Base-by-base conservation (phyloP, 495 filamentous ascomycete genomes). In the Evansstolkia leycettana region DNA sequence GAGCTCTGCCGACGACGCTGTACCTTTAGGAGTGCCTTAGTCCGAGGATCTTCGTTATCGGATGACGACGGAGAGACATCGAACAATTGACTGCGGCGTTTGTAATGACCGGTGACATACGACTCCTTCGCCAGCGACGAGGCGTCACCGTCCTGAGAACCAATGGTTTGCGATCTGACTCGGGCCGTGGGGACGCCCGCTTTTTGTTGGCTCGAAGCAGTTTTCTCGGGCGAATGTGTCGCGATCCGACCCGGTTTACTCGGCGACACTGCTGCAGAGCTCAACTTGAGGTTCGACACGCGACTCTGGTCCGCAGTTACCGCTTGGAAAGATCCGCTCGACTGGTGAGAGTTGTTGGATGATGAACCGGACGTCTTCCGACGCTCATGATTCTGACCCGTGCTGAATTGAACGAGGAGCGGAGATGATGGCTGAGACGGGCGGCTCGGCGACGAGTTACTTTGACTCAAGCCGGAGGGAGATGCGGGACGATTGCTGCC, bases 11-110 rank as follows among this genome's bases (percentile, higher is more conserved):
- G 76, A 17, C 87, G 80, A 20, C 88, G 70, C 49, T 96, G 90
- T 10, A 96, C 87, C 37, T 92, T 83, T n/a, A 95, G 69, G 13
- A 96, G 67, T 20, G 87, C 88, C 51, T 85, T 93, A 2, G 84
- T 78, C 45, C 89, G 80, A 11, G 88, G 78, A 24, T 92, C 88
- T 52, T 98, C 90, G 42, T 93, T 96, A 52, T 98, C 90, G 0
- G 90, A 98, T 0, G 92, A 96, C 0, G 90, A 96, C 17, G 90
- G 90, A 3, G 92, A 96, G 55, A 94, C 80, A 51, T 96, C 92
- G 46, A 94, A 84, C 6, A 95, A 78, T 51, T 94, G 89, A 51
- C 87, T 95, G 43, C 87, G 73, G 17, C 88, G 82, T 55, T 95
- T 94, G 48, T 86, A 73, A 40, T 94, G 88, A 18, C 75, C 68